These are phyloP conservation scores for Chrysosporium queenslandicum DNA, from an alignment of 2,329 filamentous ascomycete species.

Conservation along the genomic window DNA sequence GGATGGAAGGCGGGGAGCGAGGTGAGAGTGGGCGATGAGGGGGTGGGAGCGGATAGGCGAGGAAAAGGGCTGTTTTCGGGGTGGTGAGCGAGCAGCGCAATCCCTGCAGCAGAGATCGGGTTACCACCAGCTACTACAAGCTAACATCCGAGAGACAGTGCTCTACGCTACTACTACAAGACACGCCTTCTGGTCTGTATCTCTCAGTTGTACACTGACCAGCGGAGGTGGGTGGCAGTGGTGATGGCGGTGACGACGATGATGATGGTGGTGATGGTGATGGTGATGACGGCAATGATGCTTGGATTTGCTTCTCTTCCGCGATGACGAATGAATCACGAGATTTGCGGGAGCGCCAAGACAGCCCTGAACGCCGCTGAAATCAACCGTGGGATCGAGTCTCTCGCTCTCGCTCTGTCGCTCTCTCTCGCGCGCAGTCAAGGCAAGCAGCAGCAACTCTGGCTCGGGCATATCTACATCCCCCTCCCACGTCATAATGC, in stretches of 20 bases:
- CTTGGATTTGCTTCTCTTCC: background rate
- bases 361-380: background rate
- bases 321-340: constrained; percentile 2
- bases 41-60: constrained; percentile 10
- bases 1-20: background rate
- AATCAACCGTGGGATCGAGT: background rate
- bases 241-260: too few species aligned
- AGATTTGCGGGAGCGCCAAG: background rate
- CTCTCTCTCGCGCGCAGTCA: background rate
- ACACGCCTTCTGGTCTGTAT: too few species aligned
- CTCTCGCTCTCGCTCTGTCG: background rate
- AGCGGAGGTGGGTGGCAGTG: too few species aligned
- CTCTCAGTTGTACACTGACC: too few species aligned
- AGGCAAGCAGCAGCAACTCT: too few species aligned
- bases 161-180: too few species aligned
- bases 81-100: background rate
- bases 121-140: too few species aligned
- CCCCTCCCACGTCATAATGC: constrained; percentile 2
- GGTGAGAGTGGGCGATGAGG: background rate
- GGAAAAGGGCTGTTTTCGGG: background rate
- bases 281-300: too few species aligned
- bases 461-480: too few species aligned
- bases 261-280: too few species aligned
- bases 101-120: too few species aligned
- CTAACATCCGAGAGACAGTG: too few species aligned